phyloP scores from a whole-genome alignment of 345 rosid species.

The Acer saccharum region DNA sequence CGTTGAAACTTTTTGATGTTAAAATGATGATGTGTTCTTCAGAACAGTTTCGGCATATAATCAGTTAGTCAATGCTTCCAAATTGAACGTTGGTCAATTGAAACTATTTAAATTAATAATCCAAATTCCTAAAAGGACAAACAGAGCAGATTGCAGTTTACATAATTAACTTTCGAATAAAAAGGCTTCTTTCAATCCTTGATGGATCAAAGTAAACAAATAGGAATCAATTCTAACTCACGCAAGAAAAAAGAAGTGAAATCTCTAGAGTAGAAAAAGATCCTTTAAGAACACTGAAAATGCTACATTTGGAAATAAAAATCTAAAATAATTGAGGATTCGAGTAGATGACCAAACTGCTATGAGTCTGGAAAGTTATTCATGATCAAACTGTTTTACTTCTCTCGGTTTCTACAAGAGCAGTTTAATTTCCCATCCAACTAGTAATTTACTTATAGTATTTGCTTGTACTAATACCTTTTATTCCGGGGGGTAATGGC shows the following conservation, averaged over 20 bases:
- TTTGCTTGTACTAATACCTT: neutral
- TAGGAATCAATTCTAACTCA: neutral
- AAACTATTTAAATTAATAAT: neutral
- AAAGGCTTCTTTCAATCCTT: neutral
- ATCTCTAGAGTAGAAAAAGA: neutral
- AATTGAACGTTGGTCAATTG: neutral
- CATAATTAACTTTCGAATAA: neutral
- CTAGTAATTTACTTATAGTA: neutral
- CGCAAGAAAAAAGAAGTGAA: neutral
- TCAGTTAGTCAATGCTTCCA: neutral
- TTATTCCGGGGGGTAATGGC: conserved; percentile 30
- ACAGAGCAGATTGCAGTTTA: neutral
- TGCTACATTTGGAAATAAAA: neutral
- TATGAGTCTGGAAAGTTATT: neutral
- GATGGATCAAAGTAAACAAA: neutral
- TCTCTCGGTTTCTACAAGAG: neutral
- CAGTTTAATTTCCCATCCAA: neutral
- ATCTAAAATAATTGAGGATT: neutral
- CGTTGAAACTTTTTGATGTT: neutral
- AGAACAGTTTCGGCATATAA: neutral
- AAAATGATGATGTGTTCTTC: neutral
- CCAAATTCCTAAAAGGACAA: neutral
- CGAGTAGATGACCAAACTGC: neutral
- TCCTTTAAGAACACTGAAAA: neutral
- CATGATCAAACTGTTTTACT: neutral